phyloP scores from a whole-genome alignment of 2,329 filamentous ascomycete species.

The Diplodia corticola region DNA sequence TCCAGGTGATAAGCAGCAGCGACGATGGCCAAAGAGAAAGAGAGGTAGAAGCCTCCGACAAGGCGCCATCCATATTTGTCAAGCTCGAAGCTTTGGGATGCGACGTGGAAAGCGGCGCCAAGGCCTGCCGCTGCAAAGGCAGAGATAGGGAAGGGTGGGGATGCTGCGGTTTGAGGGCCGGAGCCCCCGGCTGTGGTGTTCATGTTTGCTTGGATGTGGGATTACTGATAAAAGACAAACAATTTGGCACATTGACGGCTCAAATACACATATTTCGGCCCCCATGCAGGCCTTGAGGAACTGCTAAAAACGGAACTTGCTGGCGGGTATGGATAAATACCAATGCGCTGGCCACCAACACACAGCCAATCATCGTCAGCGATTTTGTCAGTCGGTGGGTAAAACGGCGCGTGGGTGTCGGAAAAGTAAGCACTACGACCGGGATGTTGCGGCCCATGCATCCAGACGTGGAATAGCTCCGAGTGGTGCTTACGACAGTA shows the following conservation, averaged over 20 bases:
- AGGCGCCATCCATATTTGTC: slow-evolving; percentile 11
- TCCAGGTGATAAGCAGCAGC: neutral
- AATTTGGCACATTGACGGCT: neutral
- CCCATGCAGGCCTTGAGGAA: neutral
- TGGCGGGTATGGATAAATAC: neutral
- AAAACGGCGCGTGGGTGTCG: neutral
- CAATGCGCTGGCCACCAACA: neutral
- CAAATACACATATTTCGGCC: neutral
- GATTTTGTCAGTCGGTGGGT: neutral
- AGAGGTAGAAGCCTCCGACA: neutral
- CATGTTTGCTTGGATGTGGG: neutral
- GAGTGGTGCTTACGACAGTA: neutral
- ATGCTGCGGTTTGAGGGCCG: neutral
- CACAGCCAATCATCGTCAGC: neutral
- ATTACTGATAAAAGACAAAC: neutral
- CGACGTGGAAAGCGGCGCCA: neutral
- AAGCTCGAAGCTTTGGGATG: neutral
- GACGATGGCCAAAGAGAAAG: neutral
- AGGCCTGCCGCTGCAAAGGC: neutral
- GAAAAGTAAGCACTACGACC: neutral
- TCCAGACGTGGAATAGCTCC: neutral
- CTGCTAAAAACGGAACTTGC: neutral
- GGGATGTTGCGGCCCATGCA: neutral
- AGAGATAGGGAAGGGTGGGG: neutral
- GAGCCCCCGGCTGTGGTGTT: neutral